Evolutionary conservation across 2,329 filamentous ascomycete species (phyloP), one percentile per base, ranked within the genome.

Genomic region (Arthrobotrys megalospora): DNA sequence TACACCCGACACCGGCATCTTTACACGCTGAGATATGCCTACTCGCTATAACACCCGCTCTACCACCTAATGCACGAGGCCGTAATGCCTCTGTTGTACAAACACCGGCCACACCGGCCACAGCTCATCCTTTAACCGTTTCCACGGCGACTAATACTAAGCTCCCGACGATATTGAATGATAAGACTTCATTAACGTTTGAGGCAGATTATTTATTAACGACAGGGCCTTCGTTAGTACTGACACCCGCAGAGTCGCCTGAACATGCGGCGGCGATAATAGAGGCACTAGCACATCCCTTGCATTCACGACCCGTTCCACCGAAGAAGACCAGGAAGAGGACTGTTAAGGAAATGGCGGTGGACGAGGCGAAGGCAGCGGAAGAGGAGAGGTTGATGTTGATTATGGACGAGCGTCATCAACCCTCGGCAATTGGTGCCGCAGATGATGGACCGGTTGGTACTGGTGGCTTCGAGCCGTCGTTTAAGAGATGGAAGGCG

Each of bases 341-440:
- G 79, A 99, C 96, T 0, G 91, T 96, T 16, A 96, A 96, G 7
- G 95, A 99, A 83, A 90, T 98, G 86, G 96, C 93, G 7, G 95
- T 95, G 6, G 96, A 99, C 82, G 94, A 99, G 85, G 95, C 96
- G 0, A 88, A 93, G 76, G 93, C 94, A 0, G 95, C 94, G 21
- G 93, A 94, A 76, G 91, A 93, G 80, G 94, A 99, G 84, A 90
- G 93, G 55, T 96, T 93, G 81, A 96, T 99, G 93, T 90, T 98
- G 63, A 91, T 93, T 21, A 90, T 94, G 85, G 96, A 99, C 82
- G 95, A 97, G 81, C 89, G 93, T 5, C 88, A 94, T 76, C 88
- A 90, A 11, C 88, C 88, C 38, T 89, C 90, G 68, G 85, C 83
- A 41, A 69, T 70, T 38, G 72, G 72, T 8, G 87, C 89, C n/a